A percentile compares a stretch with the other conserved stretches of the same genome.
These are phyloP conservation scores for Raffaelea albimanens DNA, from an alignment of 2,329 filamentous ascomycete species.

Conservation along the genomic window DNA sequence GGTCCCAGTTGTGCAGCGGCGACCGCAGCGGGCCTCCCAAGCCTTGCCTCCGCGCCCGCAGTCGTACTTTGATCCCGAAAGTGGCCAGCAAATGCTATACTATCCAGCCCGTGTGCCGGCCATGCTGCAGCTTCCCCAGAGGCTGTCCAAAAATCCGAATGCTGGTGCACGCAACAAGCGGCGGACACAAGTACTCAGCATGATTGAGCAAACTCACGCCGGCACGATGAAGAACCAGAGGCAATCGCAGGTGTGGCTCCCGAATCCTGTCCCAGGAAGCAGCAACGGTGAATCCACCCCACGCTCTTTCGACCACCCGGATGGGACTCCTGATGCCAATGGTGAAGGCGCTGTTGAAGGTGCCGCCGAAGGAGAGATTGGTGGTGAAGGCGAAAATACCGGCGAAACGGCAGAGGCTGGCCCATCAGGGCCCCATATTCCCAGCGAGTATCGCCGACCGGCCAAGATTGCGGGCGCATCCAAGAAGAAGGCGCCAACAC, in stretches of 20 bases:
- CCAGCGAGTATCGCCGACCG: slow-evolving; percentile 17
- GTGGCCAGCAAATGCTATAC: slow-evolving; percentile 76
- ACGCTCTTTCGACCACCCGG: too few relatives aligned
- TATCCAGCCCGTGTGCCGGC: slow-evolving; percentile 92
- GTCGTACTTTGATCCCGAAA: slow-evolving; percentile 53
- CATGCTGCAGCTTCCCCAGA: slow-evolving; percentile 86
- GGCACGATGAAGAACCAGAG: too few relatives aligned
- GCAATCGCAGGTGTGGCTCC: slow-evolving; percentile 26
- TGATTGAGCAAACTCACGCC: slow-evolving; percentile 34
- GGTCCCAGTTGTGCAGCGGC: slow-evolving; percentile 12
- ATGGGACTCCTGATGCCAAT: too few relatives aligned
- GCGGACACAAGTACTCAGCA: slow-evolving; percentile 62
- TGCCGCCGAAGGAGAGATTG: not conserved
- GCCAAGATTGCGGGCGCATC: slow-evolving; percentile 17
- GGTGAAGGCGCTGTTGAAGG: too few relatives aligned
- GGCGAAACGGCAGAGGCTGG: slow-evolving; percentile 2
- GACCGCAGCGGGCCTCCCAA: slow-evolving; percentile 7
- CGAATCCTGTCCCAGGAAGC: slow-evolving; percentile 33
- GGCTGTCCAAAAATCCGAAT: slow-evolving; percentile 66
- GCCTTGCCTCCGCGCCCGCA: slow-evolving; percentile 34
- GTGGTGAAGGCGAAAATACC: not conserved
- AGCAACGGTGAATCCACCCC: not conserved
- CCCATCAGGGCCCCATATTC: too few relatives aligned
- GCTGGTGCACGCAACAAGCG: slow-evolving; percentile 56
- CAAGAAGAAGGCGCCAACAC: slow-evolving; percentile 27